Percentiles rank a stretch among this genome's conserved stretches.
Conservation (phyloP, 2,329 filamentous ascomycete genomes). For the Polytolypa hystricis region DNA sequence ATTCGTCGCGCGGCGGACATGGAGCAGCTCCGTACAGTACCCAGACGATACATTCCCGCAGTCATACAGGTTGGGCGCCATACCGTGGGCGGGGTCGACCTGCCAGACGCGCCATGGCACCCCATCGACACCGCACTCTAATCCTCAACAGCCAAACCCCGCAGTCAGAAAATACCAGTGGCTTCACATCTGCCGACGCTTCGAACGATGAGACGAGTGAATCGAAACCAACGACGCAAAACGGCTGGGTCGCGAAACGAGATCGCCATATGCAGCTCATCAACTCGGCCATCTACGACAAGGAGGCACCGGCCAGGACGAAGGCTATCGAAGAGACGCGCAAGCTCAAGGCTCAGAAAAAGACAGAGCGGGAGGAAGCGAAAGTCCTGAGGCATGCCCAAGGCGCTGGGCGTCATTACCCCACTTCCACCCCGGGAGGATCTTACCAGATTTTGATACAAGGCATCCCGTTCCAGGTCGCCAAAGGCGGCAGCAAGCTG, state of each 20-base stretch:
- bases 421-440: constrained; percentile 16
- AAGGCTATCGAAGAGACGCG: constrained; percentile 63
- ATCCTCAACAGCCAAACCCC: constrained; percentile 46
- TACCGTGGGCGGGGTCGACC: constrained; percentile 32
- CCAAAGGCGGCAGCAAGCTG: constrained; percentile 72
- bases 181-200: constrained; percentile 17
- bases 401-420: constrained; percentile 15
- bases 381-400: constrained; percentile 32
- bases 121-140: constrained; percentile 49
- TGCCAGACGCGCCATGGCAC: constrained; percentile 25
- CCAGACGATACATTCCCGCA: constrained; percentile 8
- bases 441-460: constrained; percentile 57
- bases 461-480: constrained; percentile 62
- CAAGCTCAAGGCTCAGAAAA: constrained; percentile 40
- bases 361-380: constrained; percentile 41
- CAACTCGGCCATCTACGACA: constrained; percentile 66
- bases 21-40: constrained; percentile 17
- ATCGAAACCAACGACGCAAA: constrained; percentile 18
- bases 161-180: constrained; percentile 15
- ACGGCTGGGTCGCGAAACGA: constrained; percentile 58
- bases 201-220: constrained; percentile 21
- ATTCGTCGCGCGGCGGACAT: constrained; percentile 15
- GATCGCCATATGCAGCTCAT: constrained; percentile 75
- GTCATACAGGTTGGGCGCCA: constrained; percentile 30
- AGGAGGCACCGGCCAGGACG: constrained; percentile 55